These are phyloP conservation scores for Aspergillus tubingensis DNA, from an alignment of 2,329 filamentous ascomycete species.

Conservation along the genomic window DNA sequence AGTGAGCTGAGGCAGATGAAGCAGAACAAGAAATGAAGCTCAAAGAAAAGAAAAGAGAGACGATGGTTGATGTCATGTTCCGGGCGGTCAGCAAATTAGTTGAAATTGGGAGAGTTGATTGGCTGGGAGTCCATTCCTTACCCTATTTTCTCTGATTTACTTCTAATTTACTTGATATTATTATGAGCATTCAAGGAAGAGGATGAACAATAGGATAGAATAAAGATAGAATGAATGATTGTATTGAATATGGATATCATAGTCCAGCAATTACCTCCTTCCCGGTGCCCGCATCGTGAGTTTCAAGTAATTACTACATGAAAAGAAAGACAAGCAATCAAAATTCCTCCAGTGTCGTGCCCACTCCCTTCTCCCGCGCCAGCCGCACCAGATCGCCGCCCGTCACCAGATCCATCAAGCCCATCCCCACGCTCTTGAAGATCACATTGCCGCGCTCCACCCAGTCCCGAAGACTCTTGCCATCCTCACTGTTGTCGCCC, in stretches of 20 bases:
- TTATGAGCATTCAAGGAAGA: too few relatives aligned
- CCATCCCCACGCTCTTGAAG: conserved; percentile 69
- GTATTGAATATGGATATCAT: background rate
- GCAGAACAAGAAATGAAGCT: too few relatives aligned
- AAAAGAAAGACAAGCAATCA: conserved; percentile 16
- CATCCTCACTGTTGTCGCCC: conserved; percentile 38
- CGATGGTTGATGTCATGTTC: too few relatives aligned
- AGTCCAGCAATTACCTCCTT: background rate
- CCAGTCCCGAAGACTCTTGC: conserved; percentile 58
- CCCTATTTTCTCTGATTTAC: too few relatives aligned
- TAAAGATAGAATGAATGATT: too few relatives aligned
- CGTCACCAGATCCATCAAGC: conserved; percentile 68
- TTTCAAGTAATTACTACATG: background rate
- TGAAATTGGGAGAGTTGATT: too few relatives aligned
- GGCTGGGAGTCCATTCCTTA: too few relatives aligned
- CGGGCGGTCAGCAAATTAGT: too few relatives aligned
- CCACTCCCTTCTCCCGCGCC: conserved; percentile 58
- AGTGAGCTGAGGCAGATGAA: too few relatives aligned
- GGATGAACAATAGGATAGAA: too few relatives aligned
- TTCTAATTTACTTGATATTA: too few relatives aligned
- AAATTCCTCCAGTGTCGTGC: conserved; percentile 51
- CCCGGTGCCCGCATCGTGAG: background rate
- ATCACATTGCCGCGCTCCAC: conserved; percentile 65
- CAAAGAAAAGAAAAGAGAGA: too few relatives aligned
- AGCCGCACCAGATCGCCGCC: conserved; percentile 60